A percentile compares a stretch with the other conserved stretches of the same genome.
Evolutionary conservation across 2,329 filamentous ascomycete species (phyloP).

Genomic region (Hypoxylon sp.): DNA sequence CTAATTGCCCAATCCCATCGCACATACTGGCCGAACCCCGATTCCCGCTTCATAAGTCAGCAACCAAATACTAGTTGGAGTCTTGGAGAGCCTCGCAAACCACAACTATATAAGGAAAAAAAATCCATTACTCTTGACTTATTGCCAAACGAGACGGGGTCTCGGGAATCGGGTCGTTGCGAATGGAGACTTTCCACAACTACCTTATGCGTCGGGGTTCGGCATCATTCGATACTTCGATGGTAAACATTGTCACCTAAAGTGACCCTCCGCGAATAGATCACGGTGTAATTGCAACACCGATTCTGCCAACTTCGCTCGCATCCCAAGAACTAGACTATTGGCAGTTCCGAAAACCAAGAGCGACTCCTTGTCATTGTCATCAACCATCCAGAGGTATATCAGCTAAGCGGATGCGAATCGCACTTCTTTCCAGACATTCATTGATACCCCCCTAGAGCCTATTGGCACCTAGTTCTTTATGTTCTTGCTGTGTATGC

Average conservation of each 20-base stretch:
- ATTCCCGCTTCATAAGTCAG: slow-evolving; percentile 9
- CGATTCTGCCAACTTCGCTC: neutral
- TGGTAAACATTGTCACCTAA: neutral
- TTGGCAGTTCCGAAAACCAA: neutral
- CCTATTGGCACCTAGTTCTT: neutral
- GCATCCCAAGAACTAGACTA: neutral
- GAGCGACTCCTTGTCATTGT: neutral
- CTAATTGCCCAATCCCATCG: neutral
- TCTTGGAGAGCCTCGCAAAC: neutral
- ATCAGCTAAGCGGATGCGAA: neutral
- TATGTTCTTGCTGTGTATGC: neutral
- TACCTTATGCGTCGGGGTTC: neutral
- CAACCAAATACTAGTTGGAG: slow-evolving; percentile 2
- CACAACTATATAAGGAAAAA: neutral
- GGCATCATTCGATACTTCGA: neutral
- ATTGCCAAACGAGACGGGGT: neutral
- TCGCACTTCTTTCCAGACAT: neutral
- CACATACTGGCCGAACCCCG: slow-evolving; percentile 12
- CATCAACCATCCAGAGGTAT: neutral
- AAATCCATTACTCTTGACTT: neutral
- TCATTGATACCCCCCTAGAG: neutral
- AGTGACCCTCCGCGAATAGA: neutral
- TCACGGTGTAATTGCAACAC: neutral
- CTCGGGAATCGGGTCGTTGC: neutral
- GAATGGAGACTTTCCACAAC: neutral